A percentile compares a stretch with the other conserved stretches of the same genome.
Conservation (phyloP, 225 moss, liverwort and hornwort genomes). For the Polytrichum commune region DNA sequence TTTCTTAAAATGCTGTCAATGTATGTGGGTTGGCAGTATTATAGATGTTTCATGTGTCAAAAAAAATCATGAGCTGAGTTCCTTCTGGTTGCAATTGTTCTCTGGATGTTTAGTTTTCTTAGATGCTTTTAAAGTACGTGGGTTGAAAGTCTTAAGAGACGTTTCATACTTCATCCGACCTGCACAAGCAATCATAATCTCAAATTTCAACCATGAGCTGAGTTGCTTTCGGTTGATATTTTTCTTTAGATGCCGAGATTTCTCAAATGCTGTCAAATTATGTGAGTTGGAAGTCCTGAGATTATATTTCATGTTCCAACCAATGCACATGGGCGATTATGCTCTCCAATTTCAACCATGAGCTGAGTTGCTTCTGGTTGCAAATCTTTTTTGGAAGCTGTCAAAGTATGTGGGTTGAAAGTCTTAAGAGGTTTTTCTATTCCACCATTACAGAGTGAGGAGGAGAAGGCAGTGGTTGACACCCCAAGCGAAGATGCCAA, state of each 20-base stretch:
- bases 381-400: neutral
- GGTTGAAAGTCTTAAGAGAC: neutral
- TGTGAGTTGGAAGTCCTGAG: neutral
- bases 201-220: too few relatives aligned
- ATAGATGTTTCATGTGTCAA: neutral
- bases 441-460: neutral
- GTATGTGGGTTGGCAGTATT: too few relatives aligned
- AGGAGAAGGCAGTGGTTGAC: too few relatives aligned
- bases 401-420: neutral
- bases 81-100: neutral
- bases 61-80: neutral
- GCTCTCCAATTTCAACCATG: neutral
- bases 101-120: neutral
- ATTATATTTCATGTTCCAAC: neutral
- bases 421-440: neutral
- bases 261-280: neutral
- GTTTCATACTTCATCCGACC: neutral
- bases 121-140: neutral
- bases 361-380: neutral
- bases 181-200: neutral
- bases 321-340: neutral
- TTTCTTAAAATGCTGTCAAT: too few relatives aligned
- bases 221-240: neutral
- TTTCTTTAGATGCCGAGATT: neutral
- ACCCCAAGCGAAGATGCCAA: neutral